Base-by-base conservation (phyloP, 2,329 filamentous ascomycete species). In the Orbilia ellipsospora region DNA sequence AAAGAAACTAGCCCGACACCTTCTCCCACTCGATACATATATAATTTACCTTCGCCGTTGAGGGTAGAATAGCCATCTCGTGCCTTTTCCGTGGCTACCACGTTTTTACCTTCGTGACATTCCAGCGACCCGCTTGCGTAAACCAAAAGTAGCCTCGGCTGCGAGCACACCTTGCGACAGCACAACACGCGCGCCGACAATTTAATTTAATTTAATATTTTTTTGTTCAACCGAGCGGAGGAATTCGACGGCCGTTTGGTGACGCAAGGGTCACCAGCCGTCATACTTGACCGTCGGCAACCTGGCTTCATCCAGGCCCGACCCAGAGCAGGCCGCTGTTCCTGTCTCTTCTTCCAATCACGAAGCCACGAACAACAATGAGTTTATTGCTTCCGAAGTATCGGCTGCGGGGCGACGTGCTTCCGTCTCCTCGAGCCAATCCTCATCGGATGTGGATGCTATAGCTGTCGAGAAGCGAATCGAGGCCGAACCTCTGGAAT, bases 241-340 rank as follows among this genome's bases (percentile, higher is more conserved):
- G 31, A 10, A 36, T 36, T 36, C 31, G 31, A 36, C 31, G 31
- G 31, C 8, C 31, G 52, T 15, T 26, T 18, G 31, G 54, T 31
- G 28, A 57, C 54, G 31, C 31, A 44, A 57, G 28, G 20, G 54
- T 40, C 56, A 36, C 56, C 28, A 12, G 10, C n/a, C 54, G 20
- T 13, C 31, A 36, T 1, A 36, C 31, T n/a, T 48, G 44, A n/a
- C 28, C 18, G 54, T 44, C 54, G 16, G 31, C 66, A 55, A 48
- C 69, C 62, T 73, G 69, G 69, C 69, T 42, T 73, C 62, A 62
- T 66, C 69, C 15, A 40, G 45, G 61, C 68, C 48, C 18, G 57
- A 62, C 26, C 51, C n/a, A 16, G 31, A 60, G 23, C 50, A 23
- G 36, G 55, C 48, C 62, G 50, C 42, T 23, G 16, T 48, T 18